Percentiles rank a stretch among this genome's conserved stretches.
Conservation (phyloP, 257 asterid genomes). For the Ophiorrhiza pumila region DNA sequence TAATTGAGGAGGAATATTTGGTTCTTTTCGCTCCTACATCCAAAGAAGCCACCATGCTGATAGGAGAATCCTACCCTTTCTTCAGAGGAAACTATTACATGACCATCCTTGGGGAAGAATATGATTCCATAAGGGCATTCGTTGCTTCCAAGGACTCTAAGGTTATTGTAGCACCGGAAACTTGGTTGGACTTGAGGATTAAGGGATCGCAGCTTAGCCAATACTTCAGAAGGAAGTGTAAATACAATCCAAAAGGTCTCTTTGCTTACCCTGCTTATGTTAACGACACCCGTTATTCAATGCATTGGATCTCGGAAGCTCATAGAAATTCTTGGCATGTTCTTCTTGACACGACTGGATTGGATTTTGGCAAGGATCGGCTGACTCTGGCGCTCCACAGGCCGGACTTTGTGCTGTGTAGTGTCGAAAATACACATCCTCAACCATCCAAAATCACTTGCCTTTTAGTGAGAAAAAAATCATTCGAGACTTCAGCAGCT, state of each 20-base stretch:
- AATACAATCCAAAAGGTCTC: conserved; percentile 60
- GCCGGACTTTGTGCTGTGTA: conserved; percentile 63
- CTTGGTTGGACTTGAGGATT: conserved; percentile 81
- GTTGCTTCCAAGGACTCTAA: conserved; percentile 49
- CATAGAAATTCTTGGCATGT: conserved; percentile 76
- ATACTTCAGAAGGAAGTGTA: conserved; percentile 65
- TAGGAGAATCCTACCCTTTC: conserved; percentile 78
- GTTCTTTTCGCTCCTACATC: conserved; percentile 38
- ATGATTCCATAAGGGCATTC: conserved; percentile 44
- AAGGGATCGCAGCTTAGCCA: conserved; percentile 83
- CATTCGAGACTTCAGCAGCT: conserved; percentile 47
- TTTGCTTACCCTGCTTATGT: conserved; percentile 55
- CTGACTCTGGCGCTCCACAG: conserved; percentile 56
- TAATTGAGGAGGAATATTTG: conserved; percentile 53
- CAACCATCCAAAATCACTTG: conserved; percentile 59
- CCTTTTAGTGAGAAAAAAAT: conserved; percentile 56
- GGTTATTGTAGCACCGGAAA: conserved; percentile 58
- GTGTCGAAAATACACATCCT: conserved; percentile 42
- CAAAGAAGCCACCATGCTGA: conserved; percentile 56
- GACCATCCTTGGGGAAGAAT: conserved; percentile 47
- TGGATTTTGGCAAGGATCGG: conserved; percentile 47
- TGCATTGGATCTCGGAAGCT: conserved; percentile 92
- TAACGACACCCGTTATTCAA: conserved; percentile 45
- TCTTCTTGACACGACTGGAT: conserved; percentile 52
- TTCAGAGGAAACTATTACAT: conserved; percentile 70